Percentiles rank a stretch among this genome's conserved stretches.
Evolutionary conservation across 2,329 filamentous ascomycete species (phyloP).

Genomic region (Diaporthe sp.): DNA sequence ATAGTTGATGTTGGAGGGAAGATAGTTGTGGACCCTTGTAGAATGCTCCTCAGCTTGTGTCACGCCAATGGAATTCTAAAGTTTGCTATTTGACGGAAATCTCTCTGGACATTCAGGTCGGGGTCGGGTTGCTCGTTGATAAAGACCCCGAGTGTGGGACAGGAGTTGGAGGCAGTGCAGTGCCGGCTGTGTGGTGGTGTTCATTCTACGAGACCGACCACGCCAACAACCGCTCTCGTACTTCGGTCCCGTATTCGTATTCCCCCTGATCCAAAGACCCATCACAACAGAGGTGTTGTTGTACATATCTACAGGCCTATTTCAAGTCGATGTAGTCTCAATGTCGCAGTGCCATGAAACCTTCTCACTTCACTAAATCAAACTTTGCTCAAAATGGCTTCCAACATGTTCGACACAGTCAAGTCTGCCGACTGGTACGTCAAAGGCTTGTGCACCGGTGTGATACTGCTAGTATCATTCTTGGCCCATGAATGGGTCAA

Average conservation of each 20-base stretch:
- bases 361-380: neutral
- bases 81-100: neutral
- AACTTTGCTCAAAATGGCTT: neutral
- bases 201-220: neutral
- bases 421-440: constrained; percentile 15
- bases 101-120: neutral
- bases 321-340: neutral
- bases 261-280: neutral
- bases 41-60: neutral
- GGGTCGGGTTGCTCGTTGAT: neutral
- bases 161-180: neutral
- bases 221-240: neutral
- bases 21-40: neutral
- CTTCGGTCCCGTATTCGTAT: constrained; percentile 3
- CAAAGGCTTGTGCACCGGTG: neutral
- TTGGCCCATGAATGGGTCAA: constrained; percentile 11
- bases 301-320: neutral
- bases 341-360: neutral
- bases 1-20: neutral
- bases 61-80: neutral
- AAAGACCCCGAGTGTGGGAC: neutral
- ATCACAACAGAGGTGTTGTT: neutral
- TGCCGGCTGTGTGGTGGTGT: neutral
- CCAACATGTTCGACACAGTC: neutral
- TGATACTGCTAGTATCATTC: neutral